Conservation (phyloP, 176 grass and related monocot species). For the Ensete glaucum region DNA sequence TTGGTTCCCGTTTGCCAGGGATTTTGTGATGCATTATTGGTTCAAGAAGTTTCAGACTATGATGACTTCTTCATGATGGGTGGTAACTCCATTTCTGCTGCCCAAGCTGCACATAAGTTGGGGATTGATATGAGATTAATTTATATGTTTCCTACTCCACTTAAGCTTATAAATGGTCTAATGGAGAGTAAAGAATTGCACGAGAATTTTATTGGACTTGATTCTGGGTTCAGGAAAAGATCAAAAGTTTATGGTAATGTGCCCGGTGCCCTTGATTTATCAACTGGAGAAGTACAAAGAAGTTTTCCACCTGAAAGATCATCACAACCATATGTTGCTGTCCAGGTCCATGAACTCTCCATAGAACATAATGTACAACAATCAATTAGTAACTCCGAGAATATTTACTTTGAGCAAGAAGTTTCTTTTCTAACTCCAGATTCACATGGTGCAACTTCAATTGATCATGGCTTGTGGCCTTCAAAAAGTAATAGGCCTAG, state of each 20-base stretch:
- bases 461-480: conserved; percentile 27
- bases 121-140: conserved; percentile 73
- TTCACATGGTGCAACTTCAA: conserved; percentile 26
- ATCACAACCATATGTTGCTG: background rate
- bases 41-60: conserved; percentile 62
- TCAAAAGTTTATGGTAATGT: conserved; percentile 15
- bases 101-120: conserved; percentile 63
- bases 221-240: conserved; percentile 24
- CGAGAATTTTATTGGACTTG: conserved; percentile 20
- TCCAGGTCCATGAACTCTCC: conserved; percentile 13
- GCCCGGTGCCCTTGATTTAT: conserved; percentile 1
- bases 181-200: background rate
- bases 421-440: conserved; percentile 4
- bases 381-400: conserved; percentile 1
- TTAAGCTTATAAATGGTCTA: conserved; percentile 52
- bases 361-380: conserved; percentile 15
- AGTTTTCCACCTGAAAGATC: conserved; percentile 9
- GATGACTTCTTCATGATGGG: conserved; percentile 83
- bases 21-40: conserved; percentile 52
- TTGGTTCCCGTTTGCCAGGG: conserved; percentile 30
- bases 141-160: conserved; percentile 61
- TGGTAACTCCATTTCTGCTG: conserved; percentile 81
- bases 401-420: background rate
- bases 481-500: conserved; percentile 32
- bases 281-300: background rate